Percentiles rank a stretch among this genome's conserved stretches.
phyloP scores from a whole-genome alignment of 495 filamentous ascomycete genomes.

The Podospora tetraspora region DNA sequence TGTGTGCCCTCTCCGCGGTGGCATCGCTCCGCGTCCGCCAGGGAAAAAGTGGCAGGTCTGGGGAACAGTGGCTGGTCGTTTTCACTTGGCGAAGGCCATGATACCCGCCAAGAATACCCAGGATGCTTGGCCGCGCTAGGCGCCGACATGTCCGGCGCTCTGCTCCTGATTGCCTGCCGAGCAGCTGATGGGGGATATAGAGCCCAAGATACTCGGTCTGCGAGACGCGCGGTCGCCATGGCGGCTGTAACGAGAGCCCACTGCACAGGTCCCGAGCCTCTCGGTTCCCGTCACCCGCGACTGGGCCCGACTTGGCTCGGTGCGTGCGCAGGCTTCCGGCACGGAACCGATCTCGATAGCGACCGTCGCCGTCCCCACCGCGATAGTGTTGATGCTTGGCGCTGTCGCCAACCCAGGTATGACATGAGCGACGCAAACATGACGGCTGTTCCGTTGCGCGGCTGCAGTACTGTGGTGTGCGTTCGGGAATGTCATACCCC shows the following conservation, averaged over 20 bases:
- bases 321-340: background rate
- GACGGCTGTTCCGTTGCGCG: background rate
- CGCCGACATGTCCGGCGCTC: background rate
- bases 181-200: background rate
- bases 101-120: background rate
- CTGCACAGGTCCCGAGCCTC: background rate
- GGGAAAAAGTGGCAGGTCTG: background rate
- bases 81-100: background rate
- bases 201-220: background rate
- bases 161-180: background rate
- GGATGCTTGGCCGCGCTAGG: background rate
- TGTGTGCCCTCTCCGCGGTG: too few relatives aligned
- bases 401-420: background rate
- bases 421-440: background rate
- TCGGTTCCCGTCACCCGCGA: background rate
- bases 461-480: background rate
- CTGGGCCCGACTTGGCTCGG: constrained; percentile 12
- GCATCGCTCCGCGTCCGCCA: background rate
- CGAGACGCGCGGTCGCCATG: background rate
- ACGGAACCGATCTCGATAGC: background rate
- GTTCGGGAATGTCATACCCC: background rate
- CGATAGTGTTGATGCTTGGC: background rate
- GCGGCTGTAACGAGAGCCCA: background rate
- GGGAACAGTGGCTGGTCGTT: background rate
- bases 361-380: background rate